A percentile compares a stretch with the other conserved stretches of the same genome.
These are phyloP conservation scores for Jasminum sambac DNA, from an alignment of 257 asterid species.

Conservation along the genomic window DNA sequence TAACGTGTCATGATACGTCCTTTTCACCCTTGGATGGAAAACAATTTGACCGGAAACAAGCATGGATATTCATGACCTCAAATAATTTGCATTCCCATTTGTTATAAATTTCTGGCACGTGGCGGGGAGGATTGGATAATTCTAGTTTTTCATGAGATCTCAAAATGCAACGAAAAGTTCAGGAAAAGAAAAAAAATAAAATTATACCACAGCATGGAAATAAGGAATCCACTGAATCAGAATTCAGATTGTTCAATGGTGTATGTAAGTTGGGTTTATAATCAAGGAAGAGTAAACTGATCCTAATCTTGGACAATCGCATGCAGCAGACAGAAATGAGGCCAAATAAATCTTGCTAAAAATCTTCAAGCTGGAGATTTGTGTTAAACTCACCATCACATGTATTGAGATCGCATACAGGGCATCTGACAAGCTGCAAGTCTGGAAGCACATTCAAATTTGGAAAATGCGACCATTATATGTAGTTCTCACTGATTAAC, in stretches of 20 bases:
- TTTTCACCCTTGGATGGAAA: slow-evolving; percentile 9
- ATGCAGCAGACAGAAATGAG: background rate
- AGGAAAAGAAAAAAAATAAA: background rate
- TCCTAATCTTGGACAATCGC: slow-evolving; percentile 6
- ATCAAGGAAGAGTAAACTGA: background rate
- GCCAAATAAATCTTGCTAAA: background rate
- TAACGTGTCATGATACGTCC: background rate
- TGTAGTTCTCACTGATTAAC: slow-evolving; percentile 1
- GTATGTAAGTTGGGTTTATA: background rate
- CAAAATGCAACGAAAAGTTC: background rate
- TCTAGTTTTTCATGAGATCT: background rate
- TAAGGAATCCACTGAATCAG: background rate
- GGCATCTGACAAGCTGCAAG: slow-evolving; percentile 97
- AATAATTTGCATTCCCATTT: background rate
- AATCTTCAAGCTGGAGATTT: slow-evolving; percentile 4
- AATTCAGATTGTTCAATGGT: background rate
- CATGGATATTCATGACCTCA: background rate
- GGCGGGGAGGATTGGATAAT: background rate
- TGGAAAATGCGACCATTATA: slow-evolving; percentile 21
- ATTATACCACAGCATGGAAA: background rate
- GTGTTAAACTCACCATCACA: slow-evolving; percentile 75
- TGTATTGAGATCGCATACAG: slow-evolving; percentile 84
- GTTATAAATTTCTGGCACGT: background rate
- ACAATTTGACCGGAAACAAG: background rate
- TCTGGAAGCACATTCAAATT: slow-evolving; percentile 45